Percentiles rank a stretch among this genome's conserved stretches.
These are phyloP conservation scores for Penicillium sp. DNA, from an alignment of 2,329 filamentous ascomycete species.

Conservation along the genomic window DNA sequence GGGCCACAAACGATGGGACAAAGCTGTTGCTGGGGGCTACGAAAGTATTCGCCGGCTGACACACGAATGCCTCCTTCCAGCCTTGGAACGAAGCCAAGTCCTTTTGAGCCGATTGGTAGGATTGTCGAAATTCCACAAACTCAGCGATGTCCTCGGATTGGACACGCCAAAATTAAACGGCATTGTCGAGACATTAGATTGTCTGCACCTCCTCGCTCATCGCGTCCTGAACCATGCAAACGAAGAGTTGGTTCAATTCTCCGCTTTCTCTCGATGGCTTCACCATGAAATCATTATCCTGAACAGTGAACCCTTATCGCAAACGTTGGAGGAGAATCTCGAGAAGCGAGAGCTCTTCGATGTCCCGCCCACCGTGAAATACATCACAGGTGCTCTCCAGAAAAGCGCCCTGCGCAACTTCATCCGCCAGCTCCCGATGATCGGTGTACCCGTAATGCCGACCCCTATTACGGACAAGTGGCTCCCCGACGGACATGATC, in stretches of 20 bases:
- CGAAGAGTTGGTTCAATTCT: conserved; percentile 78
- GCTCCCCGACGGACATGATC: conserved; percentile 39
- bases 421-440: conserved; percentile 46
- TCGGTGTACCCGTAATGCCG: conserved; percentile 32
- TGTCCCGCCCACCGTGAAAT: conserved; percentile 71
- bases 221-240: conserved; percentile 72
- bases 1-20: conserved; percentile 96
- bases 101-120: conserved; percentile 83
- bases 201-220: conserved; percentile 75
- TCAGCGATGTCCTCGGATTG: conserved; percentile 68
- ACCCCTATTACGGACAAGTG: conserved; percentile 51
- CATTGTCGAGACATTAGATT: conserved; percentile 70
- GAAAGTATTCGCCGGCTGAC: conserved; percentile 75
- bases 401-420: conserved; percentile 68
- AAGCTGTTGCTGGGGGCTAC: conserved; percentile 77
- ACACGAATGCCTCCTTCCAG: conserved; percentile 87
- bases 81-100: conserved; percentile 79
- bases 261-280: conserved; percentile 81
- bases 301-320: conserved; percentile 63
- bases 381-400: conserved; percentile 73
- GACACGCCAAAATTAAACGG: conserved; percentile 64
- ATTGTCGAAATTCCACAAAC: conserved; percentile 77
- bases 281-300: conserved; percentile 80
- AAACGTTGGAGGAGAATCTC: conserved; percentile 69
- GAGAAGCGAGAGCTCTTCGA: conserved; percentile 80